Evolutionary conservation across 371 early-diverging fungal genomes (phyloP).

Genomic region (Haplosporangium sp.): DNA sequence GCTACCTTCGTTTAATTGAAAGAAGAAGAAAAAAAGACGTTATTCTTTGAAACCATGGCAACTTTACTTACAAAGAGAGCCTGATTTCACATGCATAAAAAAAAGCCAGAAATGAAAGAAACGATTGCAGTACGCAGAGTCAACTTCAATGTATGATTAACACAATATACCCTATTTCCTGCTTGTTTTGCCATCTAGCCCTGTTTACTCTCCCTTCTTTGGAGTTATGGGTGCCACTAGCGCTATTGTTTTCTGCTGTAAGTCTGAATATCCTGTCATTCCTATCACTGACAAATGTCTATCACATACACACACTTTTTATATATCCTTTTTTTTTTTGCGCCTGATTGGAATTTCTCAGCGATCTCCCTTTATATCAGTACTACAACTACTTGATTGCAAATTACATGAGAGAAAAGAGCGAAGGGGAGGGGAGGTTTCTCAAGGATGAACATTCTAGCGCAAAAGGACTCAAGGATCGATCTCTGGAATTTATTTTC

Average conservation of each 20-base stretch:
- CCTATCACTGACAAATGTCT: too few species aligned
- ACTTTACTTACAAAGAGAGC: background rate
- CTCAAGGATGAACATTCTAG: too few species aligned
- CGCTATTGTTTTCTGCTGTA: conserved; percentile 97
- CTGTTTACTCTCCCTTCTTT: conserved; percentile 97
- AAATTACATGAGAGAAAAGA: too few species aligned
- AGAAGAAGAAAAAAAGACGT: background rate
- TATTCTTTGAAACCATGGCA: background rate
- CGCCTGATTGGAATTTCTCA: background rate
- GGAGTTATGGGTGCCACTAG: conserved; percentile 96
- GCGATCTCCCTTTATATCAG: background rate
- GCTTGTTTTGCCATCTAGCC: conserved; percentile 59
- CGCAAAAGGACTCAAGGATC: too few species aligned
- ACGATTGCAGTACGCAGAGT: background rate
- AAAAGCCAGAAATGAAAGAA: background rate
- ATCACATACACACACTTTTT: background rate
- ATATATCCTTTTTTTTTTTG: background rate
- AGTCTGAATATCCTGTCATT: conserved; percentile 56
- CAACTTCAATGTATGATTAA: background rate
- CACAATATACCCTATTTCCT: conserved; percentile 6
- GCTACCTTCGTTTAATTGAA: background rate
- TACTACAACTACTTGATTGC: too few species aligned
- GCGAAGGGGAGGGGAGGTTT: background rate
- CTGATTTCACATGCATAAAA: background rate
- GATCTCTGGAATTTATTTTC: too few species aligned